A percentile compares a stretch with the other conserved stretches of the same genome.
Conservation (phyloP, 805 yeast genomes). For the Spencermartinsiella europaea region DNA sequence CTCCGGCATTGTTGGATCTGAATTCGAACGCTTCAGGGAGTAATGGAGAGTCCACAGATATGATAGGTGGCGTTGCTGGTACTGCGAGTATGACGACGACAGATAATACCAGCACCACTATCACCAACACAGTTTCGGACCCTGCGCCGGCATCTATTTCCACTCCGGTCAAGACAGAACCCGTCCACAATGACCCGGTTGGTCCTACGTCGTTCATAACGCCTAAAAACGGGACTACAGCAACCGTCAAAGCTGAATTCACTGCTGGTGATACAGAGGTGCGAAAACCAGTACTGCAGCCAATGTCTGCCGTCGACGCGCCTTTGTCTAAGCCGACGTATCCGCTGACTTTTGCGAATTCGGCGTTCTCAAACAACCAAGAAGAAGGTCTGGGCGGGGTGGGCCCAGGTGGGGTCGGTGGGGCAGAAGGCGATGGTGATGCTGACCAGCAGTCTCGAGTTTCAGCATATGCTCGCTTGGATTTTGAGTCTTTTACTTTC, state of each 20-base stretch:
- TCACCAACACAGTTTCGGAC: no score
- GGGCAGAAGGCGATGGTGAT: slow-evolving; percentile 8
- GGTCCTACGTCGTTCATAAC: neutral
- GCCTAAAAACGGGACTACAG: neutral
- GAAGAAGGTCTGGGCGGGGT: neutral
- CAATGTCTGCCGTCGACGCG: neutral
- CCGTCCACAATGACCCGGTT: neutral
- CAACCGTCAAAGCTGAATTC: neutral
- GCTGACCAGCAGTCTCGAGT: slow-evolving; percentile 28
- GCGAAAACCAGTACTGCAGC: slow-evolving; percentile 6
- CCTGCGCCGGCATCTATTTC: neutral
- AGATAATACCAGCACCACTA: no score
- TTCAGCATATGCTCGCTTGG: slow-evolving; percentile 51
- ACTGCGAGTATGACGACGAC: no score
- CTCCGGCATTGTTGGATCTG: slow-evolving; percentile 1
- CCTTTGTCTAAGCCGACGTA: slow-evolving; percentile 12
- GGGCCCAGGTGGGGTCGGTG: neutral
- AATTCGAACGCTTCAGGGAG: no score
- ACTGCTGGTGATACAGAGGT: slow-evolving; percentile 6
- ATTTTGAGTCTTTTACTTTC: slow-evolving; percentile 88
- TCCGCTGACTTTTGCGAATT: slow-evolving; percentile 22
- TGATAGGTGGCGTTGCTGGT: no score
- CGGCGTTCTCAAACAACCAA: slow-evolving; percentile 7
- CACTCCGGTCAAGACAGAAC: neutral
- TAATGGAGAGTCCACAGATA: no score